Base-by-base conservation (phyloP, 169 alveolate genomes). In the Plasmodium vinckei region DNA sequence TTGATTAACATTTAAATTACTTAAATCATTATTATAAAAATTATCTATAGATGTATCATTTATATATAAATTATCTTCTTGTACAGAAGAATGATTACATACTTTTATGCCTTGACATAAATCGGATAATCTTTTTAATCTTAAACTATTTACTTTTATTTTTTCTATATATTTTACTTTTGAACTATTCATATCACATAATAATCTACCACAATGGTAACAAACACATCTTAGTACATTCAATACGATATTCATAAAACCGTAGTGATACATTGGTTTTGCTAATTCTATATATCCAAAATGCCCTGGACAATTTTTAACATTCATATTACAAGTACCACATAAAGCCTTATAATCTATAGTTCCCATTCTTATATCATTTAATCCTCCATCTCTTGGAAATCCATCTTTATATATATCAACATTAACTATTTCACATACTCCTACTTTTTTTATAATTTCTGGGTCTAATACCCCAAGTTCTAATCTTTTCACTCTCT, bases 241-340 rank as follows among this genome's bases (percentile, higher is more conserved):
- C 63, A 96, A 87, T 7, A 97, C 97, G 13, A 98, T 96, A 51
- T 90, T 95, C 47, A 99, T 87, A 92, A 97, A 97, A 9, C 99
- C 98, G 23, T 96, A 95, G 87, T 98, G 99, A 90, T 95, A 99
- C 94, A 98, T 98, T 7, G 99, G 99, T 77, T 94, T 97, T 10
- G 98, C 99, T 17, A 99, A 94, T 57, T 96, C 97, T 61, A 99
- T 97, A 92, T 98, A 99, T 23, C 99, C 99, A 92, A 99, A 98
- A 87, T 99, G 99, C 15, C 99, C 99, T 4, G 99, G 99, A 87
- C 99, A 99, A 70, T 98, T 96, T 87, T 95, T 95, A 87, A 97
- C 95, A 89, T 97, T 95, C 97, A 98, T 98, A 67, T 93, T 94
- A 91, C 99, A 99, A 17, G 99, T 98, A 68, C 94, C 93, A 88